Evolutionary conservation across 768 basidiomycete genomes (phyloP), one percentile per base, ranked within the genome.

Genomic region (Royoungia palumana): DNA sequence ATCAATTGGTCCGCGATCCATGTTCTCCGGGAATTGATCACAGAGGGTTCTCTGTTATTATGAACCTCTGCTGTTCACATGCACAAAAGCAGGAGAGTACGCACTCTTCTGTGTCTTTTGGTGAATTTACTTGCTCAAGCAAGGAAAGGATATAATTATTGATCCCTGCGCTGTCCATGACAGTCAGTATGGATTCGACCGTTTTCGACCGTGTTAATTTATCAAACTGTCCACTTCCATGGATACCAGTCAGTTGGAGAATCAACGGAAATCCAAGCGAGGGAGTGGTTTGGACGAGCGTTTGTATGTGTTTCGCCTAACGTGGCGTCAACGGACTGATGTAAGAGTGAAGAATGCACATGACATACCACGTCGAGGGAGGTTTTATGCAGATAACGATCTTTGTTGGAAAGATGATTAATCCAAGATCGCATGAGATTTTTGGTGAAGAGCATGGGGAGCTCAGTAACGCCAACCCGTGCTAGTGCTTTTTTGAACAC

Each of bases 341-440:
- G 11, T 37, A 28, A 46, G 27, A 21, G 2, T 6, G 11, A 49
- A 38, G 21, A 41, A 48, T 36, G 10, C 27, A 37, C 32, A 2
- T 14, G 36, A 51, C 85, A 37, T 58, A 89, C 95, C 63, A 91
- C 84, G 66, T 89, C 83, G 49, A 78, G 79, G 2, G 95, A 91
- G 16, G 87, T 85, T 68, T 91, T 94, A 72, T 95, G 89, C 39
- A 98, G 70, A 63, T 93, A 87, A 43, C 93, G 80, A 66, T 97
- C 94, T 38, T 77, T 77, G 46, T 89, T 85, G 0, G 91, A 88
- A 19, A 99, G 76, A 66, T 98, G 94, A 63, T 95, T 95, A 51
- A 95, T 94, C 91, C 94, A 95, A 32, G 87, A 86, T 32, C 93
- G 85, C 88, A 97, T 94, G 61, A 96, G 89, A 65, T 96, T 94